These are phyloP conservation scores for Setaria viridis DNA, from an alignment of 202 grass and related monocot species.

Conservation along the genomic window DNA sequence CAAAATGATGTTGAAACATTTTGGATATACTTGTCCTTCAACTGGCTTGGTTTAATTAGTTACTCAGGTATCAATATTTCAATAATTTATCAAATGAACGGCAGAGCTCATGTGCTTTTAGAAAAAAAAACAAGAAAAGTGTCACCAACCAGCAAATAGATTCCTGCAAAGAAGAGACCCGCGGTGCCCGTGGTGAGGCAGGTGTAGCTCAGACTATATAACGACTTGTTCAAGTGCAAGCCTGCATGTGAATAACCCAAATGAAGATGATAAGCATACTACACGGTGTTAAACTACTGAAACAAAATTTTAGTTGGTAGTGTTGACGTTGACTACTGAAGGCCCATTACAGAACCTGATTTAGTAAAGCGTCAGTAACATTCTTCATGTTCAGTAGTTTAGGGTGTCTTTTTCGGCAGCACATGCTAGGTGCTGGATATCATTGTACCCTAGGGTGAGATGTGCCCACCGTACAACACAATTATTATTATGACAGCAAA, in stretches of 20 bases:
- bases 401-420: not conserved
- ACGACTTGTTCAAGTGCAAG: constrained; percentile 74
- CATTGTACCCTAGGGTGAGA: not conserved
- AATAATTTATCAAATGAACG: not conserved
- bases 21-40: not conserved
- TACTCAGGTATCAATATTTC: not conserved
- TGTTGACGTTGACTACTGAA: no score
- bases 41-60: not conserved
- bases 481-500: not conserved
- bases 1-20: not conserved
- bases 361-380: no score
- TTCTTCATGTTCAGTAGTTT: not conserved
- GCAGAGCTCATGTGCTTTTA: no score
- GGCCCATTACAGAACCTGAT: no score
- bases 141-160: constrained; percentile 70
- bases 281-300: not conserved
- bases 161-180: constrained; percentile 60
- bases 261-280: not conserved
- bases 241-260: constrained; percentile 3
- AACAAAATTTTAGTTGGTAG: no score
- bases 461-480: not conserved
- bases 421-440: not conserved
- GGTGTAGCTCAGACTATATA: constrained; percentile 82
- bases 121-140: not conserved
- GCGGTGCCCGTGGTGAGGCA: constrained; percentile 71